Base-by-base conservation (phyloP, 179 eudicot genomes). In the Patellifolia procumbens region DNA sequence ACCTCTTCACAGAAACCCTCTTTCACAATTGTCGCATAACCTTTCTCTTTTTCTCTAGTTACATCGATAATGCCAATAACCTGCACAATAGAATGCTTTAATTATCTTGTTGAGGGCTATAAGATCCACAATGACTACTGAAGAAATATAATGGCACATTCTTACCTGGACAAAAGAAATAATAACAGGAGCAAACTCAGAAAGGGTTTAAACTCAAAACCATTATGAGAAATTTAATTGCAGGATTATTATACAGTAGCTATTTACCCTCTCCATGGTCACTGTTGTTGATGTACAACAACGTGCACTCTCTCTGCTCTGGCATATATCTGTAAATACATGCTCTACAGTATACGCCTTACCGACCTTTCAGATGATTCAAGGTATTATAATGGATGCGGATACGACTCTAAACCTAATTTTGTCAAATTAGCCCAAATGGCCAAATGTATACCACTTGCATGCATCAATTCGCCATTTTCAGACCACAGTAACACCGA, bases 1-100 rank as follows among this genome's bases (percentile, higher is more conserved):
- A 95, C 99, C 97, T 95, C 99, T 53, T 91, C 98, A 81, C 99
- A 95, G 74, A 95, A 93, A 48, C 97, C 92, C 70, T 95, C 98
- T 81, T 88, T 95, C 72, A 95, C 96, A 63, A 90, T 75, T 73
- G 99, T 91, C 76, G 76, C 92, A 58, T 93, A 95, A 72, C 93
- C 94, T 77, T 90, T 95, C 55, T 93, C 99, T 79, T 95, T 95
- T 75, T 84, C 86, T 88, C 96, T 88, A 78, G 80, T 83, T 58
- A 90, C 91, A 85, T 95, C 98, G 75, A 93, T 76, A 53, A 95
- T 92, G 74, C 98, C 99, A 80, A 91, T 83, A 60, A 91, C 92
- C 99, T 95, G 82, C 87, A 83, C 56, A 67, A 79, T 29, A 15
- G 66, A 72, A 58, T n/a, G 61, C 28, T 52, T 55, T 49, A 20